Evolutionary conservation across 2,329 filamentous ascomycete species (phyloP), one percentile per base, ranked within the genome.

Genomic region (Chrysosporium queenslandicum): DNA sequence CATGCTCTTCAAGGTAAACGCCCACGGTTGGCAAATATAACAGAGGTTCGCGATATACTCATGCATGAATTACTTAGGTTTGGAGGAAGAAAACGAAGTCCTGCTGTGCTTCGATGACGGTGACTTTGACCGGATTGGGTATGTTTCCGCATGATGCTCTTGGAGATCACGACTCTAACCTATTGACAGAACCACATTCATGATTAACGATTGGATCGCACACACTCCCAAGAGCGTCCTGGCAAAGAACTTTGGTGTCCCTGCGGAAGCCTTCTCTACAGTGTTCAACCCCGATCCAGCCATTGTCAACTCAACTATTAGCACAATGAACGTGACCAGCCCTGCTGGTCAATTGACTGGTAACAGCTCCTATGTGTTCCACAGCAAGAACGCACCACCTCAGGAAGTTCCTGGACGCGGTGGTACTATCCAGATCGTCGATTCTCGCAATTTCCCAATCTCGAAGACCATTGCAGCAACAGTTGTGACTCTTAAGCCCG

Each of bases 201-300:
- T 81, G 68, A 73, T 86, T 21, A 81, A 82, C 56, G 82, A 86
- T 68, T 86, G 82, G 82, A 73, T 86, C 32, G 69, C 76, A 0
- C 82, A 85, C 61, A 86, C 82, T 0, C 82, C 83, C 0, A 78
- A 76, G 51, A 69, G 72, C 1, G 72, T 86, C 41, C 70, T 86
- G 0, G 81, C 82, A 32, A 85, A 83, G 68, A 86, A 85, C 69
- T 85, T 86, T 57, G 80, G 80, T 20, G 74, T 86, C 18, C 71
- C 78, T 46, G 72, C 74, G 20, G 75, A 75, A 0, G 74, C 82
- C 42, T 85, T 86, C 56, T 71, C 77, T 56, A 73, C 71, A 5
- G 69, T 85, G 20, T 81, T 81, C 0, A 60, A 71, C 0, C 71
- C 74, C 1, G 77, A 78, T 58, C 81, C 81, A 0, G 83, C 83